These are phyloP conservation scores for Carex littledalei DNA, from an alignment of 176 grass and related monocot species.

Conservation along the genomic window DNA sequence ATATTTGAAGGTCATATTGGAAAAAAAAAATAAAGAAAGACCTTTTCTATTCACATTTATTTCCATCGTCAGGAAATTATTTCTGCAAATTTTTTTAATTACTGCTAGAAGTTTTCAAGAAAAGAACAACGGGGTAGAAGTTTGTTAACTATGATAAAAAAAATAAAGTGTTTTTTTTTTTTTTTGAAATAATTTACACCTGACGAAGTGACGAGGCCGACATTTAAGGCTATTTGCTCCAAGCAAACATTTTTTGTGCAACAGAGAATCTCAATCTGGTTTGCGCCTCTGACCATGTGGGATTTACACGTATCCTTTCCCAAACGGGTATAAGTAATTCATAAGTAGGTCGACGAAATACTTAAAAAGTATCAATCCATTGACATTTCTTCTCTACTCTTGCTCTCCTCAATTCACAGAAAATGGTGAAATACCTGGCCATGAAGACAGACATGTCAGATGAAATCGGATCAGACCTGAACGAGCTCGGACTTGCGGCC, in stretches of 20 bases:
- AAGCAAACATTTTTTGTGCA: neutral
- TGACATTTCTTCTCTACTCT: neutral
- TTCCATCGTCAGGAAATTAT: too few relatives aligned
- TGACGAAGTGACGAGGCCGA: neutral
- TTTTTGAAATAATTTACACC: neutral
- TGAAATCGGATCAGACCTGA: constrained; percentile 62
- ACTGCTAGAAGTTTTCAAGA: neutral
- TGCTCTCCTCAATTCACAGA: neutral
- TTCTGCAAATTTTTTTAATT: neutral
- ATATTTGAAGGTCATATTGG: neutral
- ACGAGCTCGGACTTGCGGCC: constrained; percentile 44
- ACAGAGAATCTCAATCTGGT: neutral
- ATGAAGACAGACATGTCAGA: constrained; percentile 55
- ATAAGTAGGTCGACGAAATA: neutral
- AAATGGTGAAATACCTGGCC: constrained; percentile 22
- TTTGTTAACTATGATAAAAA: neutral
- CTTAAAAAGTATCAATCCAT: neutral
- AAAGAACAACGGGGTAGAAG: neutral
- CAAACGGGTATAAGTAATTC: neutral
- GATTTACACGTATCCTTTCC: neutral
- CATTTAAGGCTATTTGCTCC: neutral
- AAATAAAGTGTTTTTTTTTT: neutral
- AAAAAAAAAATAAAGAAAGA: too few relatives aligned
- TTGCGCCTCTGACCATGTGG: neutral
- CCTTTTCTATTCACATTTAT: too few relatives aligned